These are phyloP conservation scores for Scenedesmus sp. DNA, from an alignment of 163 green algal species.

Conservation along the genomic window DNA sequence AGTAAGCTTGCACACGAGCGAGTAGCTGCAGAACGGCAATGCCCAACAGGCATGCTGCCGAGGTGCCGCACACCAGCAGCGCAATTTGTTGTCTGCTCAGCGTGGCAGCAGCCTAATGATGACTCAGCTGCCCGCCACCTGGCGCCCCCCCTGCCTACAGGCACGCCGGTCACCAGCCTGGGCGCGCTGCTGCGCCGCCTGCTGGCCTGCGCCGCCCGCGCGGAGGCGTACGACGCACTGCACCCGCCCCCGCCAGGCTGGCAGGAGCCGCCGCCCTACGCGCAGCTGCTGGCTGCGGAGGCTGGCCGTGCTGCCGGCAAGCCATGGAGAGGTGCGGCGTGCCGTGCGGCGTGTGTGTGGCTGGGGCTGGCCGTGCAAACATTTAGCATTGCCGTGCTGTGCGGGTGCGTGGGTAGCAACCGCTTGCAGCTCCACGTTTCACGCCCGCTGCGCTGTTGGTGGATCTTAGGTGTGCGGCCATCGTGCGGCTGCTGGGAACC, in stretches of 20 bases:
- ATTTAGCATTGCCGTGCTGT: neutral
- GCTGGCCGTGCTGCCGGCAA: neutral
- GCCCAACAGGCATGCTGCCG: no score
- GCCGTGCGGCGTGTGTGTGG: neutral
- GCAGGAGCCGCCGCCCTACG: constrained; percentile 19
- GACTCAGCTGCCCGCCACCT: neutral
- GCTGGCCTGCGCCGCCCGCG: constrained; percentile 59
- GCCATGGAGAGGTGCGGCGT: neutral
- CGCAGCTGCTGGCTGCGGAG: neutral
- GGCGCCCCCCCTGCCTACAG: neutral
- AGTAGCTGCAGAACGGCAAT: no score
- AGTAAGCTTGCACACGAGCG: neutral
- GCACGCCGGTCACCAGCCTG: constrained; percentile 39
- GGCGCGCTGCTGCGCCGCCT: constrained; percentile 71
- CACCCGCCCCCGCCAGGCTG: constrained; percentile 20
- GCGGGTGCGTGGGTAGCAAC: neutral
- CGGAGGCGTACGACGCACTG: constrained; percentile 36
- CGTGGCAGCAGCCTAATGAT: neutral
- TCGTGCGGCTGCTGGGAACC: no score
- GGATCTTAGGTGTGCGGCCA: no score
- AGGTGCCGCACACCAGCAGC: no score
- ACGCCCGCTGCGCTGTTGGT: no score
- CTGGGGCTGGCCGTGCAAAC: neutral
- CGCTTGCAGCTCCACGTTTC: no score
- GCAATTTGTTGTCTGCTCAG: no score